Percentiles rank a stretch among this genome's conserved stretches.
Evolutionary conservation across 2,329 filamentous ascomycete species (phyloP).

Genomic region (Aciculosporium take): DNA sequence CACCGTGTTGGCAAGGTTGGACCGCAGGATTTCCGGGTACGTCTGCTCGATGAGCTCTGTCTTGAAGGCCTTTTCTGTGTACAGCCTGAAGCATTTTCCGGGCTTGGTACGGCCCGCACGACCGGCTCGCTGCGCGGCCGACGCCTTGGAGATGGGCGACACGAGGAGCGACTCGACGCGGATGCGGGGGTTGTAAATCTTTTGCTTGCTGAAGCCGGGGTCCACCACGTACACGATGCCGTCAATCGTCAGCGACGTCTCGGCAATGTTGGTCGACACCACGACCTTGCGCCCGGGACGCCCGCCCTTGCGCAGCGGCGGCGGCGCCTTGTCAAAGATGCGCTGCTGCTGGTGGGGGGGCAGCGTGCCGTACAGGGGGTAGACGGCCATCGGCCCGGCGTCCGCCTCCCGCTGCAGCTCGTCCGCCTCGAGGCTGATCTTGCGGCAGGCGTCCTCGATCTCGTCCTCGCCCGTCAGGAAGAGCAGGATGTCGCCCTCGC

Average conservation of each 20-base stretch:
- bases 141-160: conserved; percentile 94
- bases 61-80: conserved; percentile 92
- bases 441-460: conserved; percentile 89
- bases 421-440: conserved; percentile 80
- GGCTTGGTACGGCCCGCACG: conserved; percentile 97
- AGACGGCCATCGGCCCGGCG: conserved; percentile 77
- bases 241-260: conserved; percentile 94
- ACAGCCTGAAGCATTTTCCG: conserved; percentile 94
- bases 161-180: conserved; percentile 95
- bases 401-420: conserved; percentile 86
- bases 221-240: conserved; percentile 99
- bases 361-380: conserved; percentile 85
- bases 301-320: conserved; percentile 57
- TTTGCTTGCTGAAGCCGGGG: conserved; percentile 97
- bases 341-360: conserved; percentile 86
- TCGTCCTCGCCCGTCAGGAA: conserved; percentile 98
- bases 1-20: conserved; percentile 88
- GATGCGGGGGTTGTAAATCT: conserved; percentile 95
- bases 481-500: conserved; percentile 80
- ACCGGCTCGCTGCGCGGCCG: conserved; percentile 92
- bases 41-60: conserved; percentile 96
- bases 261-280: conserved; percentile 92
- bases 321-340: conserved; percentile 84
- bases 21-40: conserved; percentile 87
- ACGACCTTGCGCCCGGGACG: conserved; percentile 87